phyloP scores from a whole-genome alignment of 1,284 basidiomycete genomes.

The Moniliella sp. region DNA sequence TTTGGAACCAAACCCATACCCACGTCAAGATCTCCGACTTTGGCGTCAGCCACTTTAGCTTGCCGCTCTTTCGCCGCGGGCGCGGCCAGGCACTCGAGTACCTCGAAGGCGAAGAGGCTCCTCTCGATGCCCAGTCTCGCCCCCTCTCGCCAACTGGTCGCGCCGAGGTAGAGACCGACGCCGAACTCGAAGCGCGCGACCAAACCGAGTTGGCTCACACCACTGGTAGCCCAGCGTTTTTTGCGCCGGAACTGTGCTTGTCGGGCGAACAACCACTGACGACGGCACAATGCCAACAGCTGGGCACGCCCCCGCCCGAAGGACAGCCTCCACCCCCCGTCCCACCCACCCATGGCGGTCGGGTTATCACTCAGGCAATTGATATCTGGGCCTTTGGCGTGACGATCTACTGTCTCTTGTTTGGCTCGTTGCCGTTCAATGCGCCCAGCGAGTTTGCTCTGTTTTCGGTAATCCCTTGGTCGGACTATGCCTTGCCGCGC shows the following conservation, averaged over 20 bases:
- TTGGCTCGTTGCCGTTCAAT: constrained; percentile 56
- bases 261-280: too few relatives aligned
- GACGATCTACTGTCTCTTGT: constrained; percentile 80
- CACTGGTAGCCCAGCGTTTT: not conserved
- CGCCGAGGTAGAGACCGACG: constrained; percentile 70
- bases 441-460: constrained; percentile 52
- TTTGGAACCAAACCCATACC: constrained; percentile 56
- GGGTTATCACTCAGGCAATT: constrained; percentile 65
- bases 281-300: too few relatives aligned
- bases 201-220: constrained; percentile 61
- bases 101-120: constrained; percentile 17
- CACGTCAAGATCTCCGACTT: constrained; percentile 89
- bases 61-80: constrained; percentile 41
- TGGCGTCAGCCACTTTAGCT: constrained; percentile 83
- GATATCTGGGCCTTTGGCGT: constrained; percentile 99
- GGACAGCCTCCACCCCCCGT: too few relatives aligned
- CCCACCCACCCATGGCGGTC: not conserved
- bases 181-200: constrained; percentile 88
- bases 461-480: constrained; percentile 61
- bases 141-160: constrained; percentile 51
- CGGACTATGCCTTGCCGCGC: constrained; percentile 56
- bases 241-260: too few relatives aligned
- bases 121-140: constrained; percentile 36
- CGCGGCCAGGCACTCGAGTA: not conserved
- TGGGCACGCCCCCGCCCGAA: not conserved